Evolutionary conservation across 192 early-diverging fungal genomes (phyloP).

Genomic region (Martensiomyces pterosporus): DNA sequence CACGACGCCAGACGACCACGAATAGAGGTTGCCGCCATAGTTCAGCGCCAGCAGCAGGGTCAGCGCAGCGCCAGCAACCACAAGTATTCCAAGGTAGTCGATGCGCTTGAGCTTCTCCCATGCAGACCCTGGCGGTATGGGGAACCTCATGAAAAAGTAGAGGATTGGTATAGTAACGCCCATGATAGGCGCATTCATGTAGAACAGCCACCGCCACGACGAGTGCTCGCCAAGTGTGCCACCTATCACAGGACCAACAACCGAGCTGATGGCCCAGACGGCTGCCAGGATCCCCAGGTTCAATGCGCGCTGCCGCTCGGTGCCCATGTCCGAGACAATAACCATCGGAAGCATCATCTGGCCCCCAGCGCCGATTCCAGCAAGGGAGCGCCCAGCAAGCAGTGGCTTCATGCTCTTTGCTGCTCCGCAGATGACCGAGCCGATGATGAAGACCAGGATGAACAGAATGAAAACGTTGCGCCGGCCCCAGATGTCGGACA

Average conservation of each 20-base stretch:
- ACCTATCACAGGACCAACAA: constrained; percentile 56
- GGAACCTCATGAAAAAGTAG: constrained; percentile 28
- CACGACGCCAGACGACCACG: constrained; percentile 61
- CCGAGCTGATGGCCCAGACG: constrained; percentile 44
- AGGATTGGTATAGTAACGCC: constrained; percentile 36
- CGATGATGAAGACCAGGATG: constrained; percentile 32
- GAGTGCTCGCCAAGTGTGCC: constrained; percentile 28
- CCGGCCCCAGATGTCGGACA: constrained; percentile 51
- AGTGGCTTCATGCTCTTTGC: constrained; percentile 54
- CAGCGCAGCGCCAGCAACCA: constrained; percentile 41
- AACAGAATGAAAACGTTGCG: constrained; percentile 17
- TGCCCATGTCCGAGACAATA: constrained; percentile 40
- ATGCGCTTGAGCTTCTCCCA: constrained; percentile 38
- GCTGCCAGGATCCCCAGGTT: constrained; percentile 24
- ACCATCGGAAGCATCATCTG: constrained; percentile 50
- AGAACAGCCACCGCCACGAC: constrained; percentile 55
- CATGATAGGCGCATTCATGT: constrained; percentile 31
- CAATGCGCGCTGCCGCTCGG: constrained; percentile 19
- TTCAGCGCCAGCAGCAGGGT: constrained; percentile 54
- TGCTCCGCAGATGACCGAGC: constrained; percentile 46
- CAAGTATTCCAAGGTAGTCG: constrained; percentile 50
- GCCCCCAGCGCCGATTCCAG: constrained; percentile 49
- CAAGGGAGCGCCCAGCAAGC: constrained; percentile 48
- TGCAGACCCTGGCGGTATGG: constrained; percentile 1
- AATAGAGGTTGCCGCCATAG: constrained; percentile 55